phyloP scores from a whole-genome alignment of 768 basidiomycete species.

The Trametes gibbosa region DNA sequence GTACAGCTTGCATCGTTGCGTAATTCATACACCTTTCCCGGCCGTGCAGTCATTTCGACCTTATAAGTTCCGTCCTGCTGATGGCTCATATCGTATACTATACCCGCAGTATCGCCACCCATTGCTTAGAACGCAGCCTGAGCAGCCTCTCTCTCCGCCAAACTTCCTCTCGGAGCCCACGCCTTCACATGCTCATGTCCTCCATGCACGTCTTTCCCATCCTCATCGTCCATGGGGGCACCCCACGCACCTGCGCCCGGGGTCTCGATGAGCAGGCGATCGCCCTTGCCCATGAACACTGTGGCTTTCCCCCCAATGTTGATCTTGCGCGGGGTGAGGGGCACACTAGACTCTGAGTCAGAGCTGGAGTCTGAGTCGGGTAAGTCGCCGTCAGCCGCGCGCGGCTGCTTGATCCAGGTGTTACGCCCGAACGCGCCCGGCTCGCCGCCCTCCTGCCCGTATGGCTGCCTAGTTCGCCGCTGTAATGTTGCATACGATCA shows the following conservation, averaged over 20 bases:
- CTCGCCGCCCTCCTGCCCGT: conserved; percentile 80
- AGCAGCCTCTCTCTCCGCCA: conserved; percentile 43
- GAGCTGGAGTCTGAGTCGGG: conserved; percentile 28
- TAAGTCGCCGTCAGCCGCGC: conserved; percentile 66
- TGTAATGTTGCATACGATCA: conserved; percentile 27
- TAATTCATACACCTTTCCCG: neutral
- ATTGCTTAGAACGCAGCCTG: conserved; percentile 55
- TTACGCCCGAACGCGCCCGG: conserved; percentile 73
- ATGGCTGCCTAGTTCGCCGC: conserved; percentile 84
- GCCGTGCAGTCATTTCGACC: neutral
- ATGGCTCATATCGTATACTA: too few species aligned
- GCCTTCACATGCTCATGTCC: conserved; percentile 35
- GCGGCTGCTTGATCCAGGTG: conserved; percentile 79
- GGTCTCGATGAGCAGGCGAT: conserved; percentile 77
- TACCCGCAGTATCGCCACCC: neutral
- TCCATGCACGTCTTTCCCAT: conserved; percentile 25
- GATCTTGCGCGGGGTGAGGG: conserved; percentile 50
- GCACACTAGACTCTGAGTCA: neutral
- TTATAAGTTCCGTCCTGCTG: neutral
- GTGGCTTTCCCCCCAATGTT: conserved; percentile 91
- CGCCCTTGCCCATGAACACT: conserved; percentile 85
- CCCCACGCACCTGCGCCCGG: conserved; percentile 94
- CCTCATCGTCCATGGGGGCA: conserved; percentile 17
- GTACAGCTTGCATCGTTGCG: neutral
- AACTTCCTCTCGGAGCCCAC: conserved; percentile 73